These are phyloP conservation scores for Chaetomium tenue DNA, from an alignment of 495 filamentous ascomycete species.

Conservation along the genomic window DNA sequence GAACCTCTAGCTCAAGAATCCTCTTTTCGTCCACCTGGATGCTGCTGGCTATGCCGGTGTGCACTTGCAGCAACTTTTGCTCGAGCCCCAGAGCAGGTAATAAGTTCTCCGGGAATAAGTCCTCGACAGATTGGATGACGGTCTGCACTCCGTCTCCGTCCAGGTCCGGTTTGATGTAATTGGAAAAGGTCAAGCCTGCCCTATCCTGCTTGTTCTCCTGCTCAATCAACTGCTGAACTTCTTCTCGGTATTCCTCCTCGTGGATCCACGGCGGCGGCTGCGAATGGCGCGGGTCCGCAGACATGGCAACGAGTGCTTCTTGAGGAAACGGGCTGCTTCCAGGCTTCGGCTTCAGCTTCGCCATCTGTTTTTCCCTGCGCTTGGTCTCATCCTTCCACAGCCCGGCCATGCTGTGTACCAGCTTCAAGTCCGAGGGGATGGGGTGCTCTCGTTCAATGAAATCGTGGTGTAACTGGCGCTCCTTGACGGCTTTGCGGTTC, in stretches of 20 bases:
- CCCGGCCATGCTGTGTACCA: slow-evolving; percentile 89
- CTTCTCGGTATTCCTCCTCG: slow-evolving; percentile 74
- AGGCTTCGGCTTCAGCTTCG: slow-evolving; percentile 49
- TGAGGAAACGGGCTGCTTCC: slow-evolving; percentile 71
- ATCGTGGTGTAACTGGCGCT: slow-evolving; percentile 79
- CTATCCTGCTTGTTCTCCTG: slow-evolving; percentile 59
- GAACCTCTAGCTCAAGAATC: slow-evolving; percentile 41
- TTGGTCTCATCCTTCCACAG: slow-evolving; percentile 89
- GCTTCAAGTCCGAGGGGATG: slow-evolving; percentile 63
- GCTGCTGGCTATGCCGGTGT: slow-evolving; percentile 32
- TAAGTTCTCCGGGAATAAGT: slow-evolving; percentile 73
- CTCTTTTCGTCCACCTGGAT: slow-evolving; percentile 49
- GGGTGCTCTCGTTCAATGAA: slow-evolving; percentile 75
- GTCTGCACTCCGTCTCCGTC: slow-evolving; percentile 66
- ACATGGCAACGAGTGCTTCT: slow-evolving; percentile 82
- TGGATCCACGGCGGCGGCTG: slow-evolving; percentile 79
- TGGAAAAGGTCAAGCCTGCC: slow-evolving; percentile 56
- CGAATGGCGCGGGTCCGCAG: slow-evolving; percentile 70
- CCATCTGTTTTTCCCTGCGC: slow-evolving; percentile 69
- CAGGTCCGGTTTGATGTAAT: slow-evolving; percentile 54
- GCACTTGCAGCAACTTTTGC: slow-evolving; percentile 26
- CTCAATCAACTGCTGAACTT: slow-evolving; percentile 57
- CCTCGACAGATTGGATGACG: slow-evolving; percentile 75
- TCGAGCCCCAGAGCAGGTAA: slow-evolving; percentile 47
- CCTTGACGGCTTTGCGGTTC: slow-evolving; percentile 70